phyloP scores from a whole-genome alignment of 106 monocot genomes.

The Phalaenopsis equestris region DNA sequence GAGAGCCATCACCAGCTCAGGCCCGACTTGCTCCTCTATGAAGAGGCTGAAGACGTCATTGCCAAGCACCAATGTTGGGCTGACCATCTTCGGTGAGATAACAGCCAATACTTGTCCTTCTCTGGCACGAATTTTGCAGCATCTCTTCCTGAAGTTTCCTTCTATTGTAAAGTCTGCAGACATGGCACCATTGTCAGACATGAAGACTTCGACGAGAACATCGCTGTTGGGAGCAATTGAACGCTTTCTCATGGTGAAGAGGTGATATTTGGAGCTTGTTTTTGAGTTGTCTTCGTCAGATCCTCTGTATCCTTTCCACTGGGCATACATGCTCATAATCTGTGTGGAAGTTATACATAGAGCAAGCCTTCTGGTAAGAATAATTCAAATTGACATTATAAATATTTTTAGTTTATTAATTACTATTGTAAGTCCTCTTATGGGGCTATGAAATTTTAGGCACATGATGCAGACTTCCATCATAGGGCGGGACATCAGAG shows the following conservation, averaged over 20 bases:
- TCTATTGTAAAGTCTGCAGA: neutral
- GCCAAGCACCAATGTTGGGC: neutral
- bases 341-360: conserved; percentile 8
- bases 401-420: too few relatives aligned
- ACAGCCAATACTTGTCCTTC: neutral
- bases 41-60: neutral
- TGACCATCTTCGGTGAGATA: neutral
- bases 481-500: too few relatives aligned
- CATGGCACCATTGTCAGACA: neutral
- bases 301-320: conserved; percentile 41
- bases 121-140: neutral
- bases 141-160: neutral
- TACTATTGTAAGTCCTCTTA: too few relatives aligned
- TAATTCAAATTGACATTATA: too few relatives aligned
- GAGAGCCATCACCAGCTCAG: neutral
- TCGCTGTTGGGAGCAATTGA: neutral
- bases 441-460: too few relatives aligned
- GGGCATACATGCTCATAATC: conserved; percentile 56
- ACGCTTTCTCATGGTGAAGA: neutral
- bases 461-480: too few relatives aligned
- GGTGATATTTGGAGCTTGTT: neutral
- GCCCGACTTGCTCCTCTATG: neutral
- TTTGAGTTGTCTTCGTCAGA: conserved; percentile 10
- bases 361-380: too few relatives aligned
- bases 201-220: neutral